Conservation (phyloP, 805 yeast genomes). For the Sungouiozyma intestinalis region DNA sequence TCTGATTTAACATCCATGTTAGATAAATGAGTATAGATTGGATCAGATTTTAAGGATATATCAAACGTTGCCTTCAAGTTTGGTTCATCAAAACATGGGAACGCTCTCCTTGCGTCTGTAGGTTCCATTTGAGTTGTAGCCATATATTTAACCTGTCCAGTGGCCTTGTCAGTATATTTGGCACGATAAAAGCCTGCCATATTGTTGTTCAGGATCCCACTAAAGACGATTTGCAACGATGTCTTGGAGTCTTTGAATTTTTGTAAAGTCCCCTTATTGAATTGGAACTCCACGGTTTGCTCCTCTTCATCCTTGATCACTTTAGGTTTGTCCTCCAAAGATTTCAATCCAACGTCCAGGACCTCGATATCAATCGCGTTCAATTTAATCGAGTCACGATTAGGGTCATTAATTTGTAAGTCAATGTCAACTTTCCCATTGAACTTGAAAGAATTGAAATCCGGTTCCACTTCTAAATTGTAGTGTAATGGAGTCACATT, state of each 20-base stretch:
- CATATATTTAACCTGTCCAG: conserved; percentile 58
- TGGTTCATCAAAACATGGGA: conserved; percentile 83
- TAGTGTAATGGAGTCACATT: conserved; percentile 68
- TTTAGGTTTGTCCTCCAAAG: conserved; percentile 34
- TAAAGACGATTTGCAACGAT: conserved; percentile 39
- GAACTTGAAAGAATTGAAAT: conserved; percentile 47
- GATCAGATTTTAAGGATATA: conserved; percentile 47
- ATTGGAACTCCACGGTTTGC: conserved; percentile 54
- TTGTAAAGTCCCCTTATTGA: conserved; percentile 34
- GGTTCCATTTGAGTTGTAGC: conserved; percentile 84
- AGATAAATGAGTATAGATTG: conserved; percentile 48
- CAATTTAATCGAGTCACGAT: conserved; percentile 38
- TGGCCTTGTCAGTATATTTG: conserved; percentile 42
- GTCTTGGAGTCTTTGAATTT: conserved; percentile 22
- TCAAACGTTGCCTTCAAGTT: conserved; percentile 66
- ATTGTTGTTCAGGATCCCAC: conserved; percentile 59
- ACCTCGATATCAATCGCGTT: conserved; percentile 60
- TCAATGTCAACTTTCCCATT: conserved; percentile 46
- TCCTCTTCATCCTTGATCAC: conserved; percentile 35
- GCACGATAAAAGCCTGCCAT: conserved; percentile 81
- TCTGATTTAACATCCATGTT: conserved; percentile 57
- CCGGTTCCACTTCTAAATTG: conserved; percentile 54
- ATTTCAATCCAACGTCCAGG: conserved; percentile 35
- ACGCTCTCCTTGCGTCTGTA: conserved; percentile 77
- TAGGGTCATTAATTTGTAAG: conserved; percentile 38